Conservation (phyloP, 805 yeast genomes). For the Saturnispora ahearnii region DNA sequence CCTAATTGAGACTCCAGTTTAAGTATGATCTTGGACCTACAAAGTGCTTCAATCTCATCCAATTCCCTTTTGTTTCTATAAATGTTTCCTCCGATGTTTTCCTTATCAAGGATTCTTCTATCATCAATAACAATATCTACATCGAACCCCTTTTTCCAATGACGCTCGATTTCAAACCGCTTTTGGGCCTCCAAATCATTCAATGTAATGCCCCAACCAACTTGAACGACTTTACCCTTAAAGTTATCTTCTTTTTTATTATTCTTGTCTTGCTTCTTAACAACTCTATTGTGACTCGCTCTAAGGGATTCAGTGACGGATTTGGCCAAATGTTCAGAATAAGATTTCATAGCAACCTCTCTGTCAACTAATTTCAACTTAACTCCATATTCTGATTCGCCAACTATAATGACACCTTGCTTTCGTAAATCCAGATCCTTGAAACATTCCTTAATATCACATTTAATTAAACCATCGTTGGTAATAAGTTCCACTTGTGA, state of each 20-base stretch:
- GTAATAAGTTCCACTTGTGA: slow-evolving; percentile 17
- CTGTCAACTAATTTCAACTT: slow-evolving; percentile 20
- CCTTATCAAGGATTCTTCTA: slow-evolving; percentile 22
- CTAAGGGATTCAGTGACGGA: slow-evolving; percentile 15
- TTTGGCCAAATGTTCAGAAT: slow-evolving; percentile 21
- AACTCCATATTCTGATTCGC: slow-evolving; percentile 9
- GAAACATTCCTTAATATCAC: slow-evolving; percentile 10
- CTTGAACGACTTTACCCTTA: slow-evolving; percentile 33
- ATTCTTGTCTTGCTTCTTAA: slow-evolving; percentile 10
- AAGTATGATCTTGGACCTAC: slow-evolving; percentile 28
- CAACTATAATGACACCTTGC: slow-evolving; percentile 21
- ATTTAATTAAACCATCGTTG: slow-evolving; percentile 13
- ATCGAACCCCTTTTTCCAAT: slow-evolving; percentile 36
- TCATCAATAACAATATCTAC: slow-evolving; percentile 36
- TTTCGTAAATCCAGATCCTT: slow-evolving; percentile 17
- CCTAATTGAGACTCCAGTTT: slow-evolving; percentile 20
- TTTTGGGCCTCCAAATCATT: slow-evolving; percentile 48
- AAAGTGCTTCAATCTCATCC: slow-evolving; percentile 26
- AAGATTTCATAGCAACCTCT: slow-evolving; percentile 20
- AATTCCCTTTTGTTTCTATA: slow-evolving; percentile 8
- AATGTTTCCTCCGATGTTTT: slow-evolving; percentile 6
- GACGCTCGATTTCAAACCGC: slow-evolving; percentile 37
- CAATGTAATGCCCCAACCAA: slow-evolving; percentile 49
- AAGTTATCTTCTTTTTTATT: slow-evolving; percentile 3
- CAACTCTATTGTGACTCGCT: slow-evolving; percentile 12